phyloP scores from a whole-genome alignment of 2,329 filamentous ascomycete species.

The Cladophialophora bantiana region DNA sequence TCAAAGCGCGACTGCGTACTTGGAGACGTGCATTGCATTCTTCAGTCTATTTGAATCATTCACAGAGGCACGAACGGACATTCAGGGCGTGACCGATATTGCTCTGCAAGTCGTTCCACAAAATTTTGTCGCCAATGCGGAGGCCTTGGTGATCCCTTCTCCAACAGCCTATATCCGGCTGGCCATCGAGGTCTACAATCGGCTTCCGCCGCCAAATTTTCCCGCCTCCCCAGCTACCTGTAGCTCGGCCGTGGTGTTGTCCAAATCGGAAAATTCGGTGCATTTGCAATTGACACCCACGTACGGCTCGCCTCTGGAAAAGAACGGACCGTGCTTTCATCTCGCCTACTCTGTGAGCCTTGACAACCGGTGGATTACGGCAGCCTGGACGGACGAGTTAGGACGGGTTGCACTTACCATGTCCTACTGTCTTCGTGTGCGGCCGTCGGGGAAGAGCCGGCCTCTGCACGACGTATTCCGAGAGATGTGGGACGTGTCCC shows the following conservation, averaged over 20 bases:
- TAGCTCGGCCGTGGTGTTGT: conserved; percentile 62
- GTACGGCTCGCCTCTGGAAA: conserved; percentile 61
- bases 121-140: conserved; percentile 60
- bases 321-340: conserved; percentile 65
- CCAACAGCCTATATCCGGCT: conserved; percentile 57
- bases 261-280: conserved; percentile 58
- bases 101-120: conserved; percentile 66
- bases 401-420: conserved; percentile 61
- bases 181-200: conserved; percentile 65
- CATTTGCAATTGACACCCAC: conserved; percentile 62
- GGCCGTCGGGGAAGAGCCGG: conserved; percentile 37
- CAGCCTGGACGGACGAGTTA: conserved; percentile 65
- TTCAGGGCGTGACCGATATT: conserved; percentile 53
- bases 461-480: conserved; percentile 58
- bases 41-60: conserved; percentile 64
- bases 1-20: conserved; percentile 49
- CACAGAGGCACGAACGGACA: conserved; percentile 38
- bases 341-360: conserved; percentile 64
- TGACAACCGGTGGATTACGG: conserved; percentile 65
- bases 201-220: conserved; percentile 57
- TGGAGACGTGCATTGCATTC: conserved; percentile 64
- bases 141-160: conserved; percentile 59
- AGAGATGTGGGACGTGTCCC: conserved; percentile 65
- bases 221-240: conserved; percentile 49
- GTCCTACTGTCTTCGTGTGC: conserved; percentile 59